Base-by-base conservation (phyloP, 2,329 filamentous ascomycete species). In the Pseudocercospora pini-densiflorae region DNA sequence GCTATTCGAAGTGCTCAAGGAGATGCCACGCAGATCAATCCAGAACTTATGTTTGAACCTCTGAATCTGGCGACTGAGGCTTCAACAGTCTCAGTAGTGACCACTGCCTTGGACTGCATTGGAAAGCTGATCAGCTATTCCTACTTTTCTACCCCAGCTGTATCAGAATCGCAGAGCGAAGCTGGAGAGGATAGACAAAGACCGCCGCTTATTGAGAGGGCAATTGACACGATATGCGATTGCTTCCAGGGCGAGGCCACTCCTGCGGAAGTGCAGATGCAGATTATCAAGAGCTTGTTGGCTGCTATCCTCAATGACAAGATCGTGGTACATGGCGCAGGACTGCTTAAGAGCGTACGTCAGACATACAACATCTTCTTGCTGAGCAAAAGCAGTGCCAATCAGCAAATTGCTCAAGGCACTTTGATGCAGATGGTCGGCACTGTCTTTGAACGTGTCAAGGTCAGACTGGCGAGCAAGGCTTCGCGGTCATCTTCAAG, bases 291-390 rank as follows among this genome's bases (percentile, higher is more conserved):
- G 82, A 98, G 95, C 1, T 84, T 99, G 66, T 84, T 99, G 66
- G 94, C 95, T 14, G 96, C 96, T 14, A 95, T 99, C 14, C 84
- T 99, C 70, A 98, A 98, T 77, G 95, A 99, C 83, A 99, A 98
- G 82, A 97, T 98, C 71, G 93, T 99, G 51, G 96, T 99, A 1
- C 95, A 99, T 78, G 95, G 95, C 66, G 94, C 95, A 43, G 96
- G 95, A 70, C 86, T 99, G 68, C 85, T 99, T 71, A 99, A 99
- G 83, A 94, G 95, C 62, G 93, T 99, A 71, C 91, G 95, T 73
- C 93, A 98, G 80, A 97, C 97, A 65, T 99, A 99, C 85, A 99
- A 99, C 82, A 96, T 99, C 73, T 99, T 99, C 79, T 85, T 99
- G 67, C 88, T 98, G 59, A 98, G 94, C 71, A 93, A 95, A 77